Evolutionary conservation across 805 yeast species (phyloP).

Genomic region (Metschnikowia borealis): DNA sequence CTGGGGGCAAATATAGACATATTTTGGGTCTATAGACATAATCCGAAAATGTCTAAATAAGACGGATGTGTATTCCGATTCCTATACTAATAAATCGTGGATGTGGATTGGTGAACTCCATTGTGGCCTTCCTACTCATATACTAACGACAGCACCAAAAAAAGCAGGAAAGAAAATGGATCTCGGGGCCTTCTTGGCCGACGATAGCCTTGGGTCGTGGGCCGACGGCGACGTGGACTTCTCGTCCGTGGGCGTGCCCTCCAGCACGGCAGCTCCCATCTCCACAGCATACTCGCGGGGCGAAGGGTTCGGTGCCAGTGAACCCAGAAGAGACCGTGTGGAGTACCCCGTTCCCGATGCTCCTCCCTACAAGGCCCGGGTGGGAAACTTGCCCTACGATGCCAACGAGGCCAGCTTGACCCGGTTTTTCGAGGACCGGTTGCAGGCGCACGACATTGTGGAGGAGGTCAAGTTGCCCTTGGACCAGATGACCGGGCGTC

Average conservation of each 20-base stretch:
- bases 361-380: constrained; percentile 90
- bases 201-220: constrained; percentile 75
- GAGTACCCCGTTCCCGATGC: constrained; percentile 85
- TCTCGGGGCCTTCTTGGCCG: constrained; percentile 78
- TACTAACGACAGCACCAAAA: constrained; percentile 38
- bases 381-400: constrained; percentile 83
- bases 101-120: too few species aligned
- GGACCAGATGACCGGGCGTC: constrained; percentile 59
- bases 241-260: constrained; percentile 54
- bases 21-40: too few species aligned
- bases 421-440: constrained; percentile 58
- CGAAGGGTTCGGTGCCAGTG: constrained; percentile 7
- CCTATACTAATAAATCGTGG: too few species aligned
- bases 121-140: neutral
- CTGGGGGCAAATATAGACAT: too few species aligned
- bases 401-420: constrained; percentile 59
- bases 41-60: too few species aligned
- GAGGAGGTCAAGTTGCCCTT: constrained; percentile 68
- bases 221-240: constrained; percentile 80
- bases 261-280: constrained; percentile 18
- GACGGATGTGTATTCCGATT: too few species aligned
- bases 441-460: constrained; percentile 49
- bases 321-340: constrained; percentile 44
- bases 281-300: constrained; percentile 7
- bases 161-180: constrained; percentile 69